Percentiles rank a stretch among this genome's conserved stretches.
Evolutionary conservation across 2,329 filamentous ascomycete genomes (phyloP).

Genomic region (Sclerotinia sclerotiorum): DNA sequence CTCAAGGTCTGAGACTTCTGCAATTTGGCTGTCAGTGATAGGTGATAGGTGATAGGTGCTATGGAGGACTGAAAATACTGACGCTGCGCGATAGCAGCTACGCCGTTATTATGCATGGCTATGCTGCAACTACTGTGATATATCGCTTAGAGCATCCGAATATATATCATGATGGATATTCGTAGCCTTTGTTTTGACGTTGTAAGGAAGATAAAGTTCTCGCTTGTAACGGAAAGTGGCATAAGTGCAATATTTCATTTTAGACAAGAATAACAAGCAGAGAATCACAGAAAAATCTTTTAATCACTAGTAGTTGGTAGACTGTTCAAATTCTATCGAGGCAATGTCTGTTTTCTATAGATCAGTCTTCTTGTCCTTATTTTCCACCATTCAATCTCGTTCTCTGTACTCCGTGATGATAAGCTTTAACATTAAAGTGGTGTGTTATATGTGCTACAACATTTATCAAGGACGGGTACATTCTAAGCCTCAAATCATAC

Average conservation of each 20-base stretch:
- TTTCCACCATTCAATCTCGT: slow-evolving; percentile 2
- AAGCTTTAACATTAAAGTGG: neutral
- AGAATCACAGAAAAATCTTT: neutral
- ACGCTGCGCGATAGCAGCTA: slow-evolving; percentile 34
- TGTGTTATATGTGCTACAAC: slow-evolving; percentile 9
- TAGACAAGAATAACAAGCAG: neutral
- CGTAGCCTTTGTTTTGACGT: slow-evolving; percentile 6
- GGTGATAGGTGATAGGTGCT: slow-evolving; percentile 17
- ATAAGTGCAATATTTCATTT: slow-evolving; percentile 14
- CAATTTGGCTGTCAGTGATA: slow-evolving; percentile 26
- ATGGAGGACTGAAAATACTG: slow-evolving; percentile 17
- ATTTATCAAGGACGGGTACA: neutral
- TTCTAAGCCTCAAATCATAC: neutral
- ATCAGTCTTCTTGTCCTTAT: neutral
- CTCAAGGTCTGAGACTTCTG: slow-evolving; percentile 36
- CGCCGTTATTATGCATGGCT: slow-evolving; percentile 35
- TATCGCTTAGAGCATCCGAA: neutral
- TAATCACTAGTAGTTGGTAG: neutral
- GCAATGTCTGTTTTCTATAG: neutral
- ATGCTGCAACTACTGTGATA: slow-evolving; percentile 2
- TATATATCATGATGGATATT: neutral
- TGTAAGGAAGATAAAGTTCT: slow-evolving; percentile 13
- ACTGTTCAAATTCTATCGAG: neutral
- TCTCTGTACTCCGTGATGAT: slow-evolving; percentile 3
- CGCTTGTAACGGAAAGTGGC: slow-evolving; percentile 18